Conservation (phyloP, 495 filamentous ascomycete genomes). For the Podospora conica region DNA sequence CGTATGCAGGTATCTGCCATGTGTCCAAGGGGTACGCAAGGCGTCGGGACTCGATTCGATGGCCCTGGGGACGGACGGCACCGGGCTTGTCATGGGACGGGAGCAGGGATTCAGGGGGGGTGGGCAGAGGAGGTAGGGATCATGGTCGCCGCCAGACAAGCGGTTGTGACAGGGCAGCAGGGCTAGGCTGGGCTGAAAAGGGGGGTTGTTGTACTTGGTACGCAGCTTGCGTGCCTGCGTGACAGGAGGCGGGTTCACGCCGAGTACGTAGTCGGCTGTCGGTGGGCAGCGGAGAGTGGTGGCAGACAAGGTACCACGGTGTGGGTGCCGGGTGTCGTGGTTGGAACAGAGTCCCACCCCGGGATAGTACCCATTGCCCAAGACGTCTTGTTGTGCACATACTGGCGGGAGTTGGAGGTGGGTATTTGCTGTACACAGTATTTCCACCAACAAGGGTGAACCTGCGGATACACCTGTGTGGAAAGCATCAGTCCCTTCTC, state of each 20-base stretch:
- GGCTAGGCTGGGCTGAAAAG: conserved; percentile 7
- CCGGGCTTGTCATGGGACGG: background rate
- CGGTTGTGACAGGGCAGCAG: background rate
- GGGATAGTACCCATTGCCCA: background rate
- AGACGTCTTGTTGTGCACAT: background rate
- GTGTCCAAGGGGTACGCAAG: background rate
- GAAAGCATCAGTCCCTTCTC: background rate
- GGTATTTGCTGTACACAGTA: background rate
- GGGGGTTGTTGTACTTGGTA: background rate
- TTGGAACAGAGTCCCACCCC: background rate
- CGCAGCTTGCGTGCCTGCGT: background rate
- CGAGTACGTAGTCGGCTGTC: background rate
- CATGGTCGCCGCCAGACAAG: background rate
- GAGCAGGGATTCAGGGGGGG: background rate
- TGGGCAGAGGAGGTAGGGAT: background rate
- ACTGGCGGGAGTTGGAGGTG: background rate
- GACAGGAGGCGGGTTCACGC: background rate
- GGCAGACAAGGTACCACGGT: background rate
- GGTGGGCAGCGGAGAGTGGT: background rate
- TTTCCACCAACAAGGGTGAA: background rate
- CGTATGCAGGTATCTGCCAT: background rate
- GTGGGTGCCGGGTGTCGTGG: background rate
- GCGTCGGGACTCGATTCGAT: background rate
- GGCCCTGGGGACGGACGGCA: background rate
- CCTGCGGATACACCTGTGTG: background rate